Conservation (phyloP, 2,329 filamentous ascomycete species). For the Penicillium sp. region DNA sequence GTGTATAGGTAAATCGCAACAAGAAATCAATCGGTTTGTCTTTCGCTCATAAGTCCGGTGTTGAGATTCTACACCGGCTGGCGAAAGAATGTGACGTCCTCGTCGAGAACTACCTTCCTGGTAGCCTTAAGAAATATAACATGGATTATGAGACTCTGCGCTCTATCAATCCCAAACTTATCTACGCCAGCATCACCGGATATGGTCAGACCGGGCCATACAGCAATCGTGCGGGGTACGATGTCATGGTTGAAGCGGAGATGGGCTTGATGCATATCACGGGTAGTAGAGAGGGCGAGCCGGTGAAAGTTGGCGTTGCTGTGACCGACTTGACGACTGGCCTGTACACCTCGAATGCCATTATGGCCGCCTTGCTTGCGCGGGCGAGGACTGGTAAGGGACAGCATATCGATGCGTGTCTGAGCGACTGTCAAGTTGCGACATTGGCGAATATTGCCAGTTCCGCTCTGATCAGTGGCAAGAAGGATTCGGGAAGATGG, state of each 20-base stretch:
- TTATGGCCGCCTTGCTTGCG: constrained; percentile 84
- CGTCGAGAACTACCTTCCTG: constrained; percentile 93
- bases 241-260: constrained; percentile 98
- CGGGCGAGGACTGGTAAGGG: constrained; percentile 66
- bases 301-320: constrained; percentile 93
- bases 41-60: constrained; percentile 74
- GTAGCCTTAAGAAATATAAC: constrained; percentile 75
- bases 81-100: constrained; percentile 79
- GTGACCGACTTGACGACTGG: constrained; percentile 95
- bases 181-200: constrained; percentile 93
- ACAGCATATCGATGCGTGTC: constrained; percentile 81
- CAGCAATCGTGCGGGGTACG: constrained; percentile 78
- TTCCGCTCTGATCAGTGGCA: constrained; percentile 76
- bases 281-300: constrained; percentile 73
- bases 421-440: constrained; percentile 91
- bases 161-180: constrained; percentile 71
- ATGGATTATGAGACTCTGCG: constrained; percentile 78
- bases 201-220: constrained; percentile 95
- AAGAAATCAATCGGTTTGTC: constrained; percentile 90
- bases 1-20: constrained; percentile 74
- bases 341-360: constrained; percentile 85
- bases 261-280: constrained; percentile 99
- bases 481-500: constrained; percentile 84
- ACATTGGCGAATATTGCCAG: constrained; percentile 93
- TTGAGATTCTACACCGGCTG: constrained; percentile 77